Evolutionary conservation across 257 asterid species (phyloP), one percentile per base, ranked within the genome.

Genomic region (Buddleja alternifolia): DNA sequence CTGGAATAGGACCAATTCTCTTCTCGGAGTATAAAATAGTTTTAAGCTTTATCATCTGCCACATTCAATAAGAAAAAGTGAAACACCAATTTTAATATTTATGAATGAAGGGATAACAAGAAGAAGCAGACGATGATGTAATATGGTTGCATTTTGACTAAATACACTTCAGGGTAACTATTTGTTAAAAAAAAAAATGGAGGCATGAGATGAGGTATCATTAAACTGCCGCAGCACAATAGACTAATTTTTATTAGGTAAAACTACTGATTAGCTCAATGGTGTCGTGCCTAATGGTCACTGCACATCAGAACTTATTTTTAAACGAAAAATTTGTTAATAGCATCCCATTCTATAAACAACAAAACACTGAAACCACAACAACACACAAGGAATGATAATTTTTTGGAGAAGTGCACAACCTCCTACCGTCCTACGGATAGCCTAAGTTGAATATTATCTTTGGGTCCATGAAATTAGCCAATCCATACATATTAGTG

Each of bases 1-100:
- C 98, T 88, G 97, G 90, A 79, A 92, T 78, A 65, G 83, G 25
- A 56, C 97, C 98, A 58, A 86, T 9, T 72, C 77, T 79, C 69
- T 83, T 90, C 67, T 74, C 67, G 11, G 85, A 8, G 74, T 83
- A 29, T 59, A 92, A 36, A 55, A 59, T 67, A 44, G 80, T 54
- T 8, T 77, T 62, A 8, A 53, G 64, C 55, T 71, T 65, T 69
- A 36, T 71, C 96, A 92, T 90, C 98, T 92, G 96, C 75, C 75
- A 72, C 67, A 29, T 72, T 72, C 66, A 42, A 50, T 24, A 23
- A 25, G 44, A 67, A 72, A 32, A 51, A 60, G 47, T 19, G 52
- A 57, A 54, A 46, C 14, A 24, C 9, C 34, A 53, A 41, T 11
- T 34, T 20, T 39, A 15, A 29, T n/a, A 12, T n/a, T 44, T 66